These are phyloP conservation scores for Parietaria judaica DNA, from an alignment of 306 rosid genomes.

Conservation along the genomic window DNA sequence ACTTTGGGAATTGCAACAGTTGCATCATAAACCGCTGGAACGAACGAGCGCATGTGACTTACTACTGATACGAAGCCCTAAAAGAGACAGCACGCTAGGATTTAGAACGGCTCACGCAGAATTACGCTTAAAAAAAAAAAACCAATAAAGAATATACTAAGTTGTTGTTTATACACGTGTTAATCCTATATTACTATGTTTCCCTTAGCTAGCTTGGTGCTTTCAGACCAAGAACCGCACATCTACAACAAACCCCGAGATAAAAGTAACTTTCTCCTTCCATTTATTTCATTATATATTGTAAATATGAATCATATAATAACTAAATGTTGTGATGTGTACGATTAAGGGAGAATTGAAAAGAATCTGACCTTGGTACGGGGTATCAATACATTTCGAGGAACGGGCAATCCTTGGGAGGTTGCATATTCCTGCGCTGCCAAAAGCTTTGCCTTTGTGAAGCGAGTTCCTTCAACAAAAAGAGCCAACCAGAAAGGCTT, in stretches of 20 bases:
- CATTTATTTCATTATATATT: neutral
- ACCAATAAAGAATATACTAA: too few species aligned
- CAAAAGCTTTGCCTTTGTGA: slow-evolving; percentile 75
- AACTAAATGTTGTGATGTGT: too few species aligned
- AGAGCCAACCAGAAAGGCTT: slow-evolving; percentile 95
- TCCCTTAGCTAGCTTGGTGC: neutral
- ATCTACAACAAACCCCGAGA: too few species aligned
- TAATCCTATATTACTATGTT: neutral
- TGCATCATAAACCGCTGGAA: slow-evolving; percentile 71
- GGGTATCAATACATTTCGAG: slow-evolving; percentile 89
- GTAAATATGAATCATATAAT: neutral
- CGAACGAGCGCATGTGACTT: slow-evolving; percentile 75
- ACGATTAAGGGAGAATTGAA: neutral
- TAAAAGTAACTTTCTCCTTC: neutral
- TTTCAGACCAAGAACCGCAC: neutral
- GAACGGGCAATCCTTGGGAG: slow-evolving; percentile 59
- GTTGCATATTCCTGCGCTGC: slow-evolving; percentile 90
- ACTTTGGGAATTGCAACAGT: slow-evolving; percentile 76
- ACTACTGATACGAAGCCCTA: slow-evolving; percentile 91
- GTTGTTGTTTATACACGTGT: neutral
- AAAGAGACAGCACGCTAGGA: slow-evolving; percentile 16
- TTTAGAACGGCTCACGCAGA: neutral
- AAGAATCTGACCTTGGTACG: slow-evolving; percentile 67
- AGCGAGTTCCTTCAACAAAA: slow-evolving; percentile 95
- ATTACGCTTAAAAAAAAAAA: too few species aligned